Evolutionary conservation across 352 stramenopile species (phyloP), one percentile per base, ranked within the genome.

Genomic region (Peronosclerospora sorghi): DNA sequence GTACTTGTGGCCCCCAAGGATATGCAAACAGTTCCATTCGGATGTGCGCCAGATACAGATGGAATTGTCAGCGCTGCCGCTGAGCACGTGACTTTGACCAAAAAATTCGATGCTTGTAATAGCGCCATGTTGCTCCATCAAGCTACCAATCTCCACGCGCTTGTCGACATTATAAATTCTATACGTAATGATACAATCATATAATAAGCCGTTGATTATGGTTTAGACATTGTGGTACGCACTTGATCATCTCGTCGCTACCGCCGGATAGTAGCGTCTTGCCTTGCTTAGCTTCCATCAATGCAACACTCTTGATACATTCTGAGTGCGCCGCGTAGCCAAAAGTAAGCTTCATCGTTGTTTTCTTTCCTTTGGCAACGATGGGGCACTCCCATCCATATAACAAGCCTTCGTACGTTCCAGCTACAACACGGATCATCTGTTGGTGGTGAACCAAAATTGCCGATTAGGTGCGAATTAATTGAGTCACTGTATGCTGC

Each of bases 221-320:
- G 32, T 21, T 17, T 36, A 13, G 2, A 17, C 27, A 51, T 41
- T 51, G 35, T 21, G 41, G 45, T 13, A 54, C 64, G 41, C 45
- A 92, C 80, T 90, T 92, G 73, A 94, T 85, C 62, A 81, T 83
- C 60, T 94, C 81, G 62, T 94, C 81, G 45, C 70, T 87, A 52
- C 63, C 56, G 45, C 81, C 81, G 8, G 74, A 90, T 35, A 94
- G 58, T 43, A 94, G 62, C 37, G 73, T 86, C 57, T 86, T 87
- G 56, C 77, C 73, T 41, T 86, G 65, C 48, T 85, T 82, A 34
- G 77, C 74, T 15, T 51, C 72, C 70, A 87, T 87, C 15, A 89
- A 64, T 48, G 78, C 60, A 34, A 91, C 74, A 49, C 74, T 86
- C 52, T 90, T 90, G 66, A 91, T 86, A 52, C 78, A 90, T 44